Conservation (phyloP, 805 yeast species). For the Huiozyma sinensis region DNA sequence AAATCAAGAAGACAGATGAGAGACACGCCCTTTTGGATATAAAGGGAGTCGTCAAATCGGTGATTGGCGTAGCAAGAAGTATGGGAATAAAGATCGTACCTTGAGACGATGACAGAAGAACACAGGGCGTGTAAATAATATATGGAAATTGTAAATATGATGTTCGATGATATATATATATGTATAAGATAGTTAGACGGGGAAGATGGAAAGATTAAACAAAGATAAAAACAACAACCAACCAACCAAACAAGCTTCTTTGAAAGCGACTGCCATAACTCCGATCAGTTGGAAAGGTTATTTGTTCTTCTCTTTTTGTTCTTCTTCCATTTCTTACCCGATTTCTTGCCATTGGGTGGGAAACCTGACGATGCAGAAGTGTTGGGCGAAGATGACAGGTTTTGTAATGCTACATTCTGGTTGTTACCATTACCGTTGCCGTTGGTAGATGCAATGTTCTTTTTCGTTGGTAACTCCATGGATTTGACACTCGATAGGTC, state of each 20-base stretch:
- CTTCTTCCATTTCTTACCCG: conserved; percentile 19
- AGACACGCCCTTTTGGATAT: conserved; percentile 61
- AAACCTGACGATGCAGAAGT: background rate
- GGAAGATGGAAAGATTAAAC: no score
- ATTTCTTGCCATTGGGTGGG: conserved; percentile 4
- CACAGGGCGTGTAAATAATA: background rate
- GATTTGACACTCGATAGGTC: conserved; percentile 6
- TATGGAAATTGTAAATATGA: background rate
- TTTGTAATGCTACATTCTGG: background rate
- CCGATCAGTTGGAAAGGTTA: conserved; percentile 6
- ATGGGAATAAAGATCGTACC: conserved; percentile 78
- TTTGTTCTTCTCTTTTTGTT: conserved; percentile 22
- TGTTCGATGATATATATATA: conserved; percentile 1
- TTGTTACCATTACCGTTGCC: background rate
- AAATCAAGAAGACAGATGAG: conserved; percentile 79
- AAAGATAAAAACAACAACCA: no score
- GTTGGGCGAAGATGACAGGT: background rate
- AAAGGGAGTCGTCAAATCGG: conserved; percentile 68
- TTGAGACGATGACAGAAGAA: conserved; percentile 17
- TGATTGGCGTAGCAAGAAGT: conserved; percentile 80
- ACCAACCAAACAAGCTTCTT: no score
- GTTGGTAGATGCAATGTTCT: background rate
- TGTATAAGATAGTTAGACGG: background rate
- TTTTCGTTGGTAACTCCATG: conserved; percentile 11
- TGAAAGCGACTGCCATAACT: no score